Conservation (phyloP, 176 grass and related monocot species). For the Oryza nivara region DNA sequence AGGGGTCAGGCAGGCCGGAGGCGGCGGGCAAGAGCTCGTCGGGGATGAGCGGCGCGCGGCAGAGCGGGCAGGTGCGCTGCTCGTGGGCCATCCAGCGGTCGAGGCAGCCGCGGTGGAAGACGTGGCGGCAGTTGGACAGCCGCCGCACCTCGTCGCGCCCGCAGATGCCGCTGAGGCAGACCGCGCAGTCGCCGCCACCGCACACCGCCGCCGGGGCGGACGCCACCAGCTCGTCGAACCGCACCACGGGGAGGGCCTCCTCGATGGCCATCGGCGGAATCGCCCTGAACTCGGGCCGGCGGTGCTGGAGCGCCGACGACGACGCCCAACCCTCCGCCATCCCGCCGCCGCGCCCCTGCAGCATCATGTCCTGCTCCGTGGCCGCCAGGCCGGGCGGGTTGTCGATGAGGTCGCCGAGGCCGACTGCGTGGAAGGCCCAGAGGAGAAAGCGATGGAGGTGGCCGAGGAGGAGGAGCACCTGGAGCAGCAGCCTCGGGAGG, state of each 20-base stretch:
- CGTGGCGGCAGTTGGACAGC: conserved; percentile 76
- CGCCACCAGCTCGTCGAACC: conserved; percentile 64
- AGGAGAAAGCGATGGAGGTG: conserved; percentile 72
- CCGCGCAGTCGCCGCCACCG: conserved; percentile 63
- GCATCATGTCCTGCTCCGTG: not conserved
- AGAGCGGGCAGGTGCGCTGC: conserved; percentile 76
- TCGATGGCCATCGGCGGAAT: conserved; percentile 48
- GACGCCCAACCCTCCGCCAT: not conserved
- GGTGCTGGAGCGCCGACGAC: conserved; percentile 38
- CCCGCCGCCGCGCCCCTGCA: conserved; percentile 1
- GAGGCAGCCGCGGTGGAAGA: conserved; percentile 88
- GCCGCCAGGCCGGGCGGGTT: not conserved
- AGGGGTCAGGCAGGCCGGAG: not conserved
- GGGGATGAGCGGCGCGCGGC: conserved; percentile 73
- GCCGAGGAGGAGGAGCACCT: conserved; percentile 66
- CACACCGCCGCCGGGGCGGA: conserved; percentile 17
- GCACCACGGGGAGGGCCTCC: conserved; percentile 71
- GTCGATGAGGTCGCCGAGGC: conserved; percentile 79
- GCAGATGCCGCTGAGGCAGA: conserved; percentile 75
- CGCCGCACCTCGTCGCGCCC: conserved; percentile 74
- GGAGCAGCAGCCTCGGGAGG: conserved; percentile 70
- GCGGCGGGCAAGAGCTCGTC: conserved; percentile 16
- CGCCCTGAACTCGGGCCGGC: conserved; percentile 41
- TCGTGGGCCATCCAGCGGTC: conserved; percentile 82
- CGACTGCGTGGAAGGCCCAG: conserved; percentile 71